A percentile compares a stretch with the other conserved stretches of the same genome.
Conservation (phyloP, 2,329 filamentous ascomycete genomes). For the Botrytis deweyae region DNA sequence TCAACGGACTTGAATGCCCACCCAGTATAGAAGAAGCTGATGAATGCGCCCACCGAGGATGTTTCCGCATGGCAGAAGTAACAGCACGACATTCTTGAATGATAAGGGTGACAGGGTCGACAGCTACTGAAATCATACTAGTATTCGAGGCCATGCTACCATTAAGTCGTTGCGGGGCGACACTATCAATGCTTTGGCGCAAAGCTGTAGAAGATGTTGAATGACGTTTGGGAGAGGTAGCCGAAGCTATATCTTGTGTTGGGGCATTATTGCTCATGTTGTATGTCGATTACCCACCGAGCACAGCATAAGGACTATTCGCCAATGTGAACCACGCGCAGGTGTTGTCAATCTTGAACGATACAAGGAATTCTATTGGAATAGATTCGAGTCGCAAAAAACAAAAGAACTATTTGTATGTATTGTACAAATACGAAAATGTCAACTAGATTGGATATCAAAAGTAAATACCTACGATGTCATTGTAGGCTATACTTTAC, state of each 20-base stretch:
- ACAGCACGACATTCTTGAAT: constrained; percentile 99
- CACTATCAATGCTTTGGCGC: constrained; percentile 19
- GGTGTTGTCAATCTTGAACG: not conserved
- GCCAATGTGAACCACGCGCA: not conserved
- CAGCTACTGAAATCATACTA: constrained; percentile 67
- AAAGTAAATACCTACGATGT: not conserved
- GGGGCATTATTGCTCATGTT: constrained; percentile 37
- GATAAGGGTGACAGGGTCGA: constrained; percentile 88
- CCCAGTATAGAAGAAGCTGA: constrained; percentile 95
- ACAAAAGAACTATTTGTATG: not conserved
- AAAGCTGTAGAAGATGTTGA: constrained; percentile 23
- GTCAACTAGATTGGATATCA: constrained; percentile 1
- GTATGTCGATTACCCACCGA: constrained; percentile 25
- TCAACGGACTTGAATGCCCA: constrained; percentile 55
- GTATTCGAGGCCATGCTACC: constrained; percentile 30
- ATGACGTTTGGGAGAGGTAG: constrained; percentile 24
- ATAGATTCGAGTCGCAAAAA: not conserved
- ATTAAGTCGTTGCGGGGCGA: constrained; percentile 24
- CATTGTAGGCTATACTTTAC: not conserved
- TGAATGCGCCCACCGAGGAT: constrained; percentile 92
- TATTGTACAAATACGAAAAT: not conserved
- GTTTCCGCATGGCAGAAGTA: constrained; percentile 96
- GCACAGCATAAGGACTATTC: constrained; percentile 19
- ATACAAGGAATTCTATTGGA: not conserved
- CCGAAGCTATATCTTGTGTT: constrained; percentile 27